Evolutionary conservation across 331 rosid species (phyloP).

Genomic region (Stylosanthes scabra): DNA sequence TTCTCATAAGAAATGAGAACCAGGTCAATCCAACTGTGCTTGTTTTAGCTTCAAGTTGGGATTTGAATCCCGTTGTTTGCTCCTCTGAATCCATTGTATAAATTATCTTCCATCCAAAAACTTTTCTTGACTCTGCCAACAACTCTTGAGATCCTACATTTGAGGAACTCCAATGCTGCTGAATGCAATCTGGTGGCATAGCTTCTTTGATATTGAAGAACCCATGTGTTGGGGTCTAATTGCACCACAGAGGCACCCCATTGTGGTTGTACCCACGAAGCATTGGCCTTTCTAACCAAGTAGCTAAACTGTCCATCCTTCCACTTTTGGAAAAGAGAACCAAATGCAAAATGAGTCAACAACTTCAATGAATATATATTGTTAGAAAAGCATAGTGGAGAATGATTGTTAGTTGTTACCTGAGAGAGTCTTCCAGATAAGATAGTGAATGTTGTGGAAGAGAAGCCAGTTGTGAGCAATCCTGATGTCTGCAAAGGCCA

Average conservation of each 20-base stretch:
- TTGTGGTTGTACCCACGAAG: constrained; percentile 71
- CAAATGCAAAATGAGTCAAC: neutral
- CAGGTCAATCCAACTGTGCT: neutral
- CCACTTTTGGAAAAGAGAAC: constrained; percentile 61
- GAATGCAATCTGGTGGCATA: constrained; percentile 55
- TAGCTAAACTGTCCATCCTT: constrained; percentile 64
- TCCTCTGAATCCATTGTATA: constrained; percentile 12
- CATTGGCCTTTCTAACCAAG: constrained; percentile 60
- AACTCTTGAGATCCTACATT: constrained; percentile 43
- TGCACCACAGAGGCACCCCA: constrained; percentile 88
- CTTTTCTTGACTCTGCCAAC: constrained; percentile 51
- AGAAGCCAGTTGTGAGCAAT: constrained; percentile 65
- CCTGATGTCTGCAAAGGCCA: constrained; percentile 99
- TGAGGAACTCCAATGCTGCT: constrained; percentile 52
- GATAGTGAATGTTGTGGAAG: constrained; percentile 63
- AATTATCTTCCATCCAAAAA: constrained; percentile 52
- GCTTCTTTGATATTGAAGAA: constrained; percentile 75
- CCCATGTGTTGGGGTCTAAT: constrained; percentile 79
- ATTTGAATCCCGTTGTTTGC: constrained; percentile 34
- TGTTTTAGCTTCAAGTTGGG: constrained; percentile 61
- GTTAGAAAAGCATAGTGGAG: neutral
- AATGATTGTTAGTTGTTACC: constrained; percentile 44
- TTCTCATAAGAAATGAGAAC: constrained; percentile 87
- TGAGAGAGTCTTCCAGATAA: constrained; percentile 83
- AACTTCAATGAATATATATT: neutral